phyloP scores from a whole-genome alignment of 495 filamentous ascomycete species.

The Neurospora tetraspora region DNA sequence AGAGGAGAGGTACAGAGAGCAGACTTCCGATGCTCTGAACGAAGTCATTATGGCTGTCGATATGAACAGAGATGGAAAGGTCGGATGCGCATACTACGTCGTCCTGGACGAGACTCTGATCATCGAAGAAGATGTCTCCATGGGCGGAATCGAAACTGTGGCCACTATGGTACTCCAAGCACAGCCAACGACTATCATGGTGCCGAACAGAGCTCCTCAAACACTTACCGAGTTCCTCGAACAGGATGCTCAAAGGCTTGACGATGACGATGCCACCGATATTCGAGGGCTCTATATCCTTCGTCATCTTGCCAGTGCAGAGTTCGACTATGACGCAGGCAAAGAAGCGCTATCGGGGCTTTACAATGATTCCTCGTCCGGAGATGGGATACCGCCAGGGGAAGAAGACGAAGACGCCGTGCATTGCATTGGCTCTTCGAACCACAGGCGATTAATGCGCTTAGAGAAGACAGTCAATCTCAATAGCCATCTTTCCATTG shows the following conservation, averaged over 20 bases:
- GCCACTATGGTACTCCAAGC: constrained; percentile 68
- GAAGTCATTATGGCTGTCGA: constrained; percentile 85
- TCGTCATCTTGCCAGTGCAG: constrained; percentile 60
- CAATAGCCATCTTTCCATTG: constrained; percentile 52
- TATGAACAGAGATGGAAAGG: constrained; percentile 54
- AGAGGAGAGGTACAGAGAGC: constrained; percentile 16
- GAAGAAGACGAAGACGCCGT: constrained; percentile 38
- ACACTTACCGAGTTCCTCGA: constrained; percentile 37
- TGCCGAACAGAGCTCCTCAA: constrained; percentile 62
- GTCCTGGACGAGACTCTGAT: constrained; percentile 64
- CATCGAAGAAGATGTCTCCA: constrained; percentile 70
- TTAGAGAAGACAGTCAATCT: constrained; percentile 68
- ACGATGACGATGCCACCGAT: constrained; percentile 16
- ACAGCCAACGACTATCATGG: constrained; percentile 70
- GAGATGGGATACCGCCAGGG: constrained; percentile 45
- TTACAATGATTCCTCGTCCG: constrained; percentile 36
- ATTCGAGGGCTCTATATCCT: constrained; percentile 53
- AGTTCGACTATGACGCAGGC: constrained; percentile 65
- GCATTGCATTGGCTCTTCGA: constrained; percentile 39
- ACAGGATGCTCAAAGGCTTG: constrained; percentile 28
- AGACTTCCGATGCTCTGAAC: constrained; percentile 45
- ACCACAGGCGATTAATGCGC: constrained; percentile 58
- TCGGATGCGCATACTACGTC: constrained; percentile 85
- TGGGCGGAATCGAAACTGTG: constrained; percentile 59
- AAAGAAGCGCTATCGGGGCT: constrained; percentile 57